Conservation (phyloP, 2,329 filamentous ascomycete genomes). For the Rhynchosporium secalis region DNA sequence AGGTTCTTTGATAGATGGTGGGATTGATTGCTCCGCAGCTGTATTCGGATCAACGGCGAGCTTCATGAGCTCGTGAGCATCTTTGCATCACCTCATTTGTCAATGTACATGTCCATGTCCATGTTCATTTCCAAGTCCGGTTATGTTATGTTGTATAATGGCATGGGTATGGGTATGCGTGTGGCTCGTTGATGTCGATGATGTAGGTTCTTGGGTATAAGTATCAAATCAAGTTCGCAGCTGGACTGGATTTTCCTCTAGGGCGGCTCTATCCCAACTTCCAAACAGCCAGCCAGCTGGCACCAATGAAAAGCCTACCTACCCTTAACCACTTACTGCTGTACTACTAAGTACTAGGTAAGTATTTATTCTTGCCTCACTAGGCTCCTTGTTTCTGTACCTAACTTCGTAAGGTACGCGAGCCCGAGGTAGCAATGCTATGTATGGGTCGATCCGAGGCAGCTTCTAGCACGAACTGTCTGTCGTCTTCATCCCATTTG, state of each 20-base stretch:
- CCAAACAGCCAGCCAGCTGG: neutral
- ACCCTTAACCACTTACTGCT: no score
- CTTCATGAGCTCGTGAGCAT: constrained; percentile 2
- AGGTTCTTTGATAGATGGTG: neutral
- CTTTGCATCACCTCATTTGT: neutral
- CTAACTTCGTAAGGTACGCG: no score
- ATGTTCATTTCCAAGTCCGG: no score
- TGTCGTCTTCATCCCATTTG: neutral
- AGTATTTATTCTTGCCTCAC: no score
- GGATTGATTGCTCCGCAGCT: constrained; percentile 7
- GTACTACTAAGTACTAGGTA: no score
- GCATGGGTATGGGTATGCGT: no score
- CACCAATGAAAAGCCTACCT: neutral
- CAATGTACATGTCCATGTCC: no score
- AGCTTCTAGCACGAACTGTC: constrained; percentile 15
- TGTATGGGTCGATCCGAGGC: constrained; percentile 17
- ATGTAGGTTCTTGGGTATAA: neutral
- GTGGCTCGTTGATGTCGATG: no score
- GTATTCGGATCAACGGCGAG: constrained; percentile 9
- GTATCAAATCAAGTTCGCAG: neutral
- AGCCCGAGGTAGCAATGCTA: neutral
- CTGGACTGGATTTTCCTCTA: no score
- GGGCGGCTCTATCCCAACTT: no score
- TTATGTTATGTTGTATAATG: no score
- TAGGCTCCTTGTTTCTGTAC: no score